phyloP scores from a whole-genome alignment of 2,329 filamentous ascomycete species.

The Cercospora citrullina region DNA sequence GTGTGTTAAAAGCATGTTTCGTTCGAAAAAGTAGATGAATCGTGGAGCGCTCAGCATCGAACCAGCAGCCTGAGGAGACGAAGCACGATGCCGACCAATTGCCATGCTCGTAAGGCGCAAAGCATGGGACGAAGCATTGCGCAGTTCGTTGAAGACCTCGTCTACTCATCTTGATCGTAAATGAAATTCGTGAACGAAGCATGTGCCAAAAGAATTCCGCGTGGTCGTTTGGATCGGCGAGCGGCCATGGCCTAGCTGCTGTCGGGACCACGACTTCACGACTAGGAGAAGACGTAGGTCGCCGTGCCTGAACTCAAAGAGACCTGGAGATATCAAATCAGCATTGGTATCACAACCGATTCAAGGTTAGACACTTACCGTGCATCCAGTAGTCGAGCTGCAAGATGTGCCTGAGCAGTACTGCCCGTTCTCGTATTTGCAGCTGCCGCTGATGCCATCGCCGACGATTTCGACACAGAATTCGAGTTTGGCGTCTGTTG shows the following conservation, averaged over 20 bases:
- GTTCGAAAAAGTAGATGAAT: constrained; percentile 21
- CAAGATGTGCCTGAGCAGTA: constrained; percentile 58
- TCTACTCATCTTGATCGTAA: constrained; percentile 1
- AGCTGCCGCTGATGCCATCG: constrained; percentile 59
- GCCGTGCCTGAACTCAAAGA: constrained; percentile 52
- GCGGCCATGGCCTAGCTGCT: constrained; percentile 14
- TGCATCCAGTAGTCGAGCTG: constrained; percentile 66
- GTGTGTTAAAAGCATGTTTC: constrained; percentile 19
- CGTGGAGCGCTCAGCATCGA: constrained; percentile 28
- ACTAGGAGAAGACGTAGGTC: constrained; percentile 47
- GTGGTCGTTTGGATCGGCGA: constrained; percentile 22
- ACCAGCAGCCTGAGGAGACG: constrained; percentile 28
- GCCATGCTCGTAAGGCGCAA: constrained; percentile 9
- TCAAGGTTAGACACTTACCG: constrained; percentile 60
- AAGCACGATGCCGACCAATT: constrained; percentile 25
- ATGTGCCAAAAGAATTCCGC: constrained; percentile 13
- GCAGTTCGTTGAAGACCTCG: constrained; percentile 2
- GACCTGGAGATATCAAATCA: constrained; percentile 42
- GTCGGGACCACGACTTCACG: constrained; percentile 18
- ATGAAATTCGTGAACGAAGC: constrained; percentile 20
- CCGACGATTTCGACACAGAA: constrained; percentile 78
- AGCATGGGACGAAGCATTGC: not conserved
- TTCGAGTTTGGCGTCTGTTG: constrained; percentile 66
- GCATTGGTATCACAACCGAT: not conserved
- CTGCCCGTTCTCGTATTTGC: constrained; percentile 64